These are phyloP conservation scores for Exsudoporus frostii DNA, from an alignment of 768 basidiomycete species.

Conservation along the genomic window DNA sequence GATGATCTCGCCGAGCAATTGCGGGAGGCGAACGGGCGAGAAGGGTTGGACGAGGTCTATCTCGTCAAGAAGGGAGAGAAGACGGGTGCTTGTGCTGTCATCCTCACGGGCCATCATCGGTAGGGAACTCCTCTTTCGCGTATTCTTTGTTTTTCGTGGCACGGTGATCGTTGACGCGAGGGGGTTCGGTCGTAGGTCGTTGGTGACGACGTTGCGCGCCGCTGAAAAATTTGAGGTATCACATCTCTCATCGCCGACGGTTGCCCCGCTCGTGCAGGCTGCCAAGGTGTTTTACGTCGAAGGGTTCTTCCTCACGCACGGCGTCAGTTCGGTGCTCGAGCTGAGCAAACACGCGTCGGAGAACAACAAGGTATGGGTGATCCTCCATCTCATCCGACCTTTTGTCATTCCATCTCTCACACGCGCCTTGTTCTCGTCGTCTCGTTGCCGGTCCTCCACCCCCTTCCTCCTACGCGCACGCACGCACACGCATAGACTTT, in stretches of 20 bases:
- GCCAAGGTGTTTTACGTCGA: conserved; percentile 93
- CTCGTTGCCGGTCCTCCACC: not conserved
- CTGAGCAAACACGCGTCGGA: conserved; percentile 75
- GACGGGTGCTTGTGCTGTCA: conserved; percentile 95
- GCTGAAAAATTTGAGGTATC: conserved; percentile 87
- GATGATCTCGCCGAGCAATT: conserved; percentile 91
- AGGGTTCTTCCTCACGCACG: conserved; percentile 97
- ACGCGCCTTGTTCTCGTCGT: not conserved
- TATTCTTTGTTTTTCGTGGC: not conserved
- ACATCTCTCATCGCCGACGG: conserved; percentile 72
- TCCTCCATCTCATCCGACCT: not conserved
- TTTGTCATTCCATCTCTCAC: not conserved
- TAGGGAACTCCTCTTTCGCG: conserved; percentile 32
- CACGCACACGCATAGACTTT: conserved; percentile 57
- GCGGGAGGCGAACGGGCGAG: conserved; percentile 84
- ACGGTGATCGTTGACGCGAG: not conserved
- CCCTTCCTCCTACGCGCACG: no score
- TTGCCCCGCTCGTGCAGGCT: conserved; percentile 72
- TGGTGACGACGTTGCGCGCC: conserved; percentile 86
- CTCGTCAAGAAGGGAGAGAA: conserved; percentile 82
- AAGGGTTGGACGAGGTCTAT: conserved; percentile 86
- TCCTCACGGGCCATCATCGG: conserved; percentile 93
- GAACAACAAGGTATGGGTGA: conserved; percentile 61
- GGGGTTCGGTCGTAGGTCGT: conserved; percentile 53
- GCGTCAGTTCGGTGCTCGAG: conserved; percentile 63